These are phyloP conservation scores for Umbilicaria muhlenbergii DNA, from an alignment of 495 filamentous ascomycete species.

Conservation along the genomic window DNA sequence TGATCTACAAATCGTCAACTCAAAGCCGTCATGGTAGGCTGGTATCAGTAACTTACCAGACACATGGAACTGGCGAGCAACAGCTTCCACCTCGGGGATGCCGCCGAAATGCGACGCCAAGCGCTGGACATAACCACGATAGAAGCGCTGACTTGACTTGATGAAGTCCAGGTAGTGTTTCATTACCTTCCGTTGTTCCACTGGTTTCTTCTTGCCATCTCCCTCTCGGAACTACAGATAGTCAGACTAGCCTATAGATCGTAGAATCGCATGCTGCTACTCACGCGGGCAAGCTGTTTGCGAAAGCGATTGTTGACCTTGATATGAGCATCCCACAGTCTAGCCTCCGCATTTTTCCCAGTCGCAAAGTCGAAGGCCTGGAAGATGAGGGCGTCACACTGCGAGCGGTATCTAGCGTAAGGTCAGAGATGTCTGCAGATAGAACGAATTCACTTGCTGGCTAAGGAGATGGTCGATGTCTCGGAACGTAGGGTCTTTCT, in stretches of 20 bases:
- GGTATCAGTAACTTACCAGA: conserved; percentile 26
- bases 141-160: conserved; percentile 74
- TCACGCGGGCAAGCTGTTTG: conserved; percentile 38
- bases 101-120: conserved; percentile 56
- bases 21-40: background rate
- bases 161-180: conserved; percentile 71
- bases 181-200: conserved; percentile 63
- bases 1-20: background rate
- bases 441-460: conserved; percentile 30
- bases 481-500: conserved; percentile 38
- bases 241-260: background rate
- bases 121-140: conserved; percentile 67
- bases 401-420: conserved; percentile 43
- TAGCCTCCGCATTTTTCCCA: conserved; percentile 43
- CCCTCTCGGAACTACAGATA: conserved; percentile 33
- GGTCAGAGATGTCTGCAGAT: conserved; percentile 8
- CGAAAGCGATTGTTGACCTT: conserved; percentile 64
- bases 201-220: conserved; percentile 45
- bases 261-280: conserved; percentile 7
- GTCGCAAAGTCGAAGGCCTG: conserved; percentile 55
- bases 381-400: conserved; percentile 57
- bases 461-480: conserved; percentile 41
- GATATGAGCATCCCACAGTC: conserved; percentile 66
- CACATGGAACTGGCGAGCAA: conserved; percentile 52
- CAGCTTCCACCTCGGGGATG: conserved; percentile 54